Base-by-base conservation (phyloP, 2,329 filamentous ascomycete genomes). In the Neophaeococcomyces aloes region DNA sequence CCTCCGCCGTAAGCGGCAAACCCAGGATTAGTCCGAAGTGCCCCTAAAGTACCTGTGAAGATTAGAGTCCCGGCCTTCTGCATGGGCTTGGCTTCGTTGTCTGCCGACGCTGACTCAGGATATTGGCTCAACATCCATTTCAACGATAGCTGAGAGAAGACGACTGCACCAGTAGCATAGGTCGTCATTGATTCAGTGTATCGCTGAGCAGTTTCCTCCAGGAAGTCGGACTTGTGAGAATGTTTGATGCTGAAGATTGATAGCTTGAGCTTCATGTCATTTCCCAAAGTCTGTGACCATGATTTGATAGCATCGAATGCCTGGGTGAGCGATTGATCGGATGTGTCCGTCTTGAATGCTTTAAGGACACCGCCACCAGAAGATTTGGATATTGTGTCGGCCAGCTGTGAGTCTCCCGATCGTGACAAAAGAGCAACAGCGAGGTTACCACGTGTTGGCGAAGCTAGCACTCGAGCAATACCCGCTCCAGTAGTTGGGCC, bases 41-140 rank as follows among this genome's bases (percentile, higher is more conserved):
- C 70, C 0, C 72, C 73, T 0, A 75, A 57, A 0, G 72, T 76
- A 0, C 73, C 72, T 0, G 73, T 76, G 52, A 77, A 76, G 42
- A 78, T 73, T 21, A 76, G 54, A 0, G 71, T 76, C 1, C 73
- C 73, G 49, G 77, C 76, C 61, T 76, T 77, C 59, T 45, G 75
- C 69, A 45, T 75, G 69, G 1, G 61, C 65, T 48, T 75, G 3
- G 38, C 29, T 15, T 14, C 29, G 17, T 17, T 32, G 5, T 23
- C n/a, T 15, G 30, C 7, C 5, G 31, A 21, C 4, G 29, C 29
- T 18, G 42, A 38, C 73, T 41, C 76, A 65, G 6, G 70, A 53
- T 48, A 42, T 40, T 53, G 51, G 4, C 10, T 33, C 5, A 52
- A 30, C 43, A 53, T 50, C 49, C 48, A 52, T 54, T 68, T 70